Percentiles rank a stretch among this genome's conserved stretches.
phyloP scores from a whole-genome alignment of 768 basidiomycete species.

The Tylopilus sp. region DNA sequence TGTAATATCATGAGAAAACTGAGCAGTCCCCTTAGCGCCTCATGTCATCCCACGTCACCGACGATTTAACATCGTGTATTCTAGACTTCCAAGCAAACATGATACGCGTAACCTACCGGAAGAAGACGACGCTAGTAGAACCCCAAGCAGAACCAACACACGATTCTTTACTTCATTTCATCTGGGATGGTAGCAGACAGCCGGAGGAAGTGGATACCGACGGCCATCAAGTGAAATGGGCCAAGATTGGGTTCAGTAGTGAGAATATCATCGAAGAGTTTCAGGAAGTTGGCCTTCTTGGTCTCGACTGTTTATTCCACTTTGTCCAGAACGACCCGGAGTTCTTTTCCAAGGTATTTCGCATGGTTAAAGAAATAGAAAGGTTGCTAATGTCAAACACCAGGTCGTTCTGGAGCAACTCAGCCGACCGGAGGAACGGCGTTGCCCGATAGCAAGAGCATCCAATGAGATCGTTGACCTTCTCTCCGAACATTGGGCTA shows the following conservation, averaged over 20 bases:
- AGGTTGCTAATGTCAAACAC: constrained; percentile 7
- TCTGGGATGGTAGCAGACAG: constrained; percentile 66
- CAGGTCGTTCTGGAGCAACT: constrained; percentile 80
- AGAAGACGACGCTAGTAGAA: constrained; percentile 77
- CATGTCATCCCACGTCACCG: constrained; percentile 78
- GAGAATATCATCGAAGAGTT: constrained; percentile 79
- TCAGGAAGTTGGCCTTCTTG: constrained; percentile 72
- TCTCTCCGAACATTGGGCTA: constrained; percentile 80
- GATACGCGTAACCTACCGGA: constrained; percentile 71
- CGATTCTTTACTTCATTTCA: constrained; percentile 51
- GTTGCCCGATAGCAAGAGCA: constrained; percentile 80
- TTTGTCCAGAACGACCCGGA: constrained; percentile 71
- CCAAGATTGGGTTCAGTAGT: constrained; percentile 70
- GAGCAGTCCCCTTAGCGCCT: constrained; percentile 50
- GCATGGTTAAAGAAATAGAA: not conserved
- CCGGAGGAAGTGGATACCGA: constrained; percentile 48
- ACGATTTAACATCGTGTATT: constrained; percentile 79
- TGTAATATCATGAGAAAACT: constrained; percentile 3
- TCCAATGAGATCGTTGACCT: constrained; percentile 86
- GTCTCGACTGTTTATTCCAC: constrained; percentile 77
- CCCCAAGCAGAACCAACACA: constrained; percentile 60
- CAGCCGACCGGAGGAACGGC: constrained; percentile 64
- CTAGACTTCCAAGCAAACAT: constrained; percentile 88
- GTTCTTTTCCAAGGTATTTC: constrained; percentile 63
- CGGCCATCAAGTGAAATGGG: constrained; percentile 62